Conservation (phyloP, 768 basidiomycete species). For the Pleurotus pulmonarius region DNA sequence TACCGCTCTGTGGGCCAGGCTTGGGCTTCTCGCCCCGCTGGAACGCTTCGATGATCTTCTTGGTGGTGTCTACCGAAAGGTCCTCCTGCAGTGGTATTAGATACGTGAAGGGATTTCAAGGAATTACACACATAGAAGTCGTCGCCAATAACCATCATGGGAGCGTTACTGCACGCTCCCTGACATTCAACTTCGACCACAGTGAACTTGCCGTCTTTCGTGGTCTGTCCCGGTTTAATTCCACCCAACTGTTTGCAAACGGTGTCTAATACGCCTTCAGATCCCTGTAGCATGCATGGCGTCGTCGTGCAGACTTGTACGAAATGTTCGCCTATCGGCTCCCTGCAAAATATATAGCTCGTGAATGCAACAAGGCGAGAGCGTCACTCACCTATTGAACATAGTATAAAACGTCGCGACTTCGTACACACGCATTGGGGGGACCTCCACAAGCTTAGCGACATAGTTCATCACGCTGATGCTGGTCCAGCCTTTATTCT, state of each 20-base stretch:
- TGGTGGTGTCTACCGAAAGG: constrained; percentile 71
- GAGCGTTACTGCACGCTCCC: constrained; percentile 97
- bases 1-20: constrained; percentile 88
- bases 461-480: constrained; percentile 99
- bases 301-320: constrained; percentile 99
- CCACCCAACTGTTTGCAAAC: constrained; percentile 80
- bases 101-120: constrained; percentile 2
- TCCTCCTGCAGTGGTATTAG: constrained; percentile 61
- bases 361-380: not conserved
- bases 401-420: constrained; percentile 99
- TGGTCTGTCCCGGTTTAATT: constrained; percentile 87
- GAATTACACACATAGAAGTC: constrained; percentile 82
- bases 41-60: constrained; percentile 77
- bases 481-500: constrained; percentile 98
- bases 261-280: constrained; percentile 84
- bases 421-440: constrained; percentile 98
- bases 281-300: constrained; percentile 94
- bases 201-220: constrained; percentile 94
- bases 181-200: constrained; percentile 98
- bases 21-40: constrained; percentile 82
- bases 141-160: constrained; percentile 94
- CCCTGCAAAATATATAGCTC: constrained; percentile 38
- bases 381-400: constrained; percentile 85
- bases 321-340: constrained; percentile 91
- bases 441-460: constrained; percentile 89